phyloP scores from a whole-genome alignment of 495 filamentous ascomycete species.

The Neurospora sp. region DNA sequence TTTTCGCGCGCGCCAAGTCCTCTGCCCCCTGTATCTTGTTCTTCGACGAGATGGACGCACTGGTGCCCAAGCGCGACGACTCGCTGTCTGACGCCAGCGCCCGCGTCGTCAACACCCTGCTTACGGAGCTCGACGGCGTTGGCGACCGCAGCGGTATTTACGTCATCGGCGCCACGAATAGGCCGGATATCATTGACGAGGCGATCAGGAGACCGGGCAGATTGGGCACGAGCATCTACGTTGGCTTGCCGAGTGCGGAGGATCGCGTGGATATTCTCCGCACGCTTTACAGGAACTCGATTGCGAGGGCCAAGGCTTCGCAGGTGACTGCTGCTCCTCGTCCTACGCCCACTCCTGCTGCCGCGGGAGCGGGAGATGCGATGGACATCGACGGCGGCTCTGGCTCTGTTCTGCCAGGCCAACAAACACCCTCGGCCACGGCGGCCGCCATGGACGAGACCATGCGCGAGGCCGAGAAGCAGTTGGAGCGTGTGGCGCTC shows the following conservation, averaged over 20 bases:
- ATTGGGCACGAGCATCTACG: constrained; percentile 79
- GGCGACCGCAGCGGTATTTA: constrained; percentile 78
- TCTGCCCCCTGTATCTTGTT: constrained; percentile 90
- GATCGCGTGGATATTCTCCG: constrained; percentile 81
- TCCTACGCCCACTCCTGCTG: background rate
- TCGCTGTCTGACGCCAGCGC: constrained; percentile 72
- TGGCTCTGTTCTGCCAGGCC: background rate
- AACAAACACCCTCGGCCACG: background rate
- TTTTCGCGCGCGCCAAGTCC: constrained; percentile 80
- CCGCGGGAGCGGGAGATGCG: background rate
- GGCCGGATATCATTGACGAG: constrained; percentile 92
- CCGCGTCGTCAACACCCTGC: constrained; percentile 87
- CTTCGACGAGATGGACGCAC: constrained; percentile 93
- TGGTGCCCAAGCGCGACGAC: constrained; percentile 78
- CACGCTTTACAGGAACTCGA: constrained; percentile 61
- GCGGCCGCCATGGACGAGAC: background rate
- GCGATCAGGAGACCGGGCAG: constrained; percentile 91
- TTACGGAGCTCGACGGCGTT: constrained; percentile 93
- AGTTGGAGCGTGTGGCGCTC: constrained; percentile 51
- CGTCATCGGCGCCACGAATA: constrained; percentile 89
- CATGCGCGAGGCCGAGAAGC: constrained; percentile 20
- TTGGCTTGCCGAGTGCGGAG: constrained; percentile 69
- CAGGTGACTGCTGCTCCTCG: constrained; percentile 15
- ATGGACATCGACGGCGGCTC: constrained; percentile 1
- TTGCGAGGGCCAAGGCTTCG: constrained; percentile 33